Conservation (phyloP, 192 early-diverging fungal genomes). For the Entophlyctis helioformis region DNA sequence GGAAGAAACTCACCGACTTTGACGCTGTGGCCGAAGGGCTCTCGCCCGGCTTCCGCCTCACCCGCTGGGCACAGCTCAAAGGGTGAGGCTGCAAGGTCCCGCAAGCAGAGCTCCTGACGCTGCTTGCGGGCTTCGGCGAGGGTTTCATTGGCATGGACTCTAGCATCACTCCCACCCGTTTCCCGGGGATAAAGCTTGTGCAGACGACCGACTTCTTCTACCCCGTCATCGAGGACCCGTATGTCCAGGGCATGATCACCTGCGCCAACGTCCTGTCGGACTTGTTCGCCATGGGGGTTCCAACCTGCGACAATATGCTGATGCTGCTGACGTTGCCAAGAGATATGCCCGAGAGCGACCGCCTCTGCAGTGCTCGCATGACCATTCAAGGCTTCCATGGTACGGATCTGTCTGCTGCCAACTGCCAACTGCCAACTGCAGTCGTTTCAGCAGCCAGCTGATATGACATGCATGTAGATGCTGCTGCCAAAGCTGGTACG, state of each 20-base stretch:
- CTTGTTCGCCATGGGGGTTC: slow-evolving; percentile 4
- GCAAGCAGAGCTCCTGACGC: background rate
- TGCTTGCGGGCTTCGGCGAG: background rate
- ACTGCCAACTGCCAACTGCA: no score
- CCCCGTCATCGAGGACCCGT: background rate
- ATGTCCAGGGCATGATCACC: background rate
- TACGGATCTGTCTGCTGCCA: no score
- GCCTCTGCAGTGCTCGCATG: background rate
- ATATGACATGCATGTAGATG: no score
- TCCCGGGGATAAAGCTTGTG: background rate
- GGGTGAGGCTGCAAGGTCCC: slow-evolving; percentile 8
- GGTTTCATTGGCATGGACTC: slow-evolving; percentile 1
- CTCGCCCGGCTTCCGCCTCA: background rate
- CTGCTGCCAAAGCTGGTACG: background rate
- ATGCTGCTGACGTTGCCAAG: background rate
- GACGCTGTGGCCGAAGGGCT: no score
- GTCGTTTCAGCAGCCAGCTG: no score
- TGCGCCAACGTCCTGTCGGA: slow-evolving; percentile 5
- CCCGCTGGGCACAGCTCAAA: slow-evolving; percentile 1
- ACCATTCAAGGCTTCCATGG: slow-evolving; percentile 3
- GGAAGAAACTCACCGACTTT: no score
- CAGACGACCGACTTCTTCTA: slow-evolving; percentile 8
- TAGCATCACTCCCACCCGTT: background rate
- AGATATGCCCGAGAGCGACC: background rate
- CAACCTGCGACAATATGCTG: slow-evolving; percentile 2